Evolutionary conservation across 371 early-diverging fungal genomes (phyloP).

Genomic region (Mucor lusitanicus): DNA sequence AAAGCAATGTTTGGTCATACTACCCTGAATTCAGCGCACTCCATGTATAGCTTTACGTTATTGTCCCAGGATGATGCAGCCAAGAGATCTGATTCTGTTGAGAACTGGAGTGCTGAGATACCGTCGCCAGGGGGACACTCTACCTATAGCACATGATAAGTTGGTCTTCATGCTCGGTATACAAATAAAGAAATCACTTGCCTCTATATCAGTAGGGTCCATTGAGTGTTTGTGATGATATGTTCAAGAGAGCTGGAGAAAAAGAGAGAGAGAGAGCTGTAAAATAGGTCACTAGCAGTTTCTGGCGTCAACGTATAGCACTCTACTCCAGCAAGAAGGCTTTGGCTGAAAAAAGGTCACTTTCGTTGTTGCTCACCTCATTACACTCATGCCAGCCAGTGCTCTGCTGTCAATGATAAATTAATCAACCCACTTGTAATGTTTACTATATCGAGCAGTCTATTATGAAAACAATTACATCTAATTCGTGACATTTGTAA

Average conservation of each 20-base stretch:
- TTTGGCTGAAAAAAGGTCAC: not conserved
- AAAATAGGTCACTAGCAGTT: not conserved
- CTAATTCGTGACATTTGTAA: not conserved
- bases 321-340: not conserved
- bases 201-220: not conserved
- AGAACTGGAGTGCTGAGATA: constrained; percentile 76
- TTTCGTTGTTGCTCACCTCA: not conserved
- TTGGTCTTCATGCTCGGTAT: too few species aligned
- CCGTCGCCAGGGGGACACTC: constrained; percentile 70
- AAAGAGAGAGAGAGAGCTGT: not conserved
- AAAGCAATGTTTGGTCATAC: not conserved
- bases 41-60: constrained; percentile 52
- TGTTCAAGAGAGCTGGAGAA: too few species aligned
- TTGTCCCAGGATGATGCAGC: constrained; percentile 93
- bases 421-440: not conserved
- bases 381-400: not conserved
- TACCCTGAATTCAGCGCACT: not conserved
- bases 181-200: not conserved
- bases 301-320: not conserved
- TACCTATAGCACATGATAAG: not conserved
- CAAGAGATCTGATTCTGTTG: constrained; percentile 77
- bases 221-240: not conserved
- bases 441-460: too few species aligned
- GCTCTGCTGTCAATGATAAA: not conserved
- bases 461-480: too few species aligned